These are phyloP conservation scores for Macadamia integrifolia DNA, from an alignment of 164 flowering plant genomes.

Conservation along the genomic window DNA sequence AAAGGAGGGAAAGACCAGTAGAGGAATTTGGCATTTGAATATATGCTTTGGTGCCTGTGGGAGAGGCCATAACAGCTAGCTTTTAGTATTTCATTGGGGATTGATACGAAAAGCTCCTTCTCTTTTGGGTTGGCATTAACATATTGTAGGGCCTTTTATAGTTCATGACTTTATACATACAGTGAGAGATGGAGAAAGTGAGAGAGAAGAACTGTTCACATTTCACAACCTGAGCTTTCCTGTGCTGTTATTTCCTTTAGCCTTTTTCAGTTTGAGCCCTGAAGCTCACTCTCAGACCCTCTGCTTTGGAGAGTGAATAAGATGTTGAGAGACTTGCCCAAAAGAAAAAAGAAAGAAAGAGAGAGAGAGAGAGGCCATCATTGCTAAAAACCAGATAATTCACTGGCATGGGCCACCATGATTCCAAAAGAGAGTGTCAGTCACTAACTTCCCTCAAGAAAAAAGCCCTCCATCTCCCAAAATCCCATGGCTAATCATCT, in stretches of 20 bases:
- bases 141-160: background rate
- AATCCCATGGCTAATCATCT: constrained; percentile 31
- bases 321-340: background rate
- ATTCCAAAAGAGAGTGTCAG: constrained; percentile 38
- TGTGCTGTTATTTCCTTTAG: background rate
- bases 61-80: background rate
- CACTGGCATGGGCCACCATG: constrained; percentile 59
- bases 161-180: background rate
- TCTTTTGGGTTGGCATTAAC: background rate
- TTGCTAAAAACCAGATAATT: constrained; percentile 46
- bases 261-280: background rate
- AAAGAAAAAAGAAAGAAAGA: constrained; percentile 6
- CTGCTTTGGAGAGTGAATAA: background rate
- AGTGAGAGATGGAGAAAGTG: background rate
- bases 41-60: background rate
- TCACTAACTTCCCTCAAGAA: constrained; percentile 25
- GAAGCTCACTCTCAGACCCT: background rate
- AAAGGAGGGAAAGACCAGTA: background rate
- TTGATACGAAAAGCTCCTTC: background rate
- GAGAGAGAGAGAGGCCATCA: constrained; percentile 30
- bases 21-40: background rate
- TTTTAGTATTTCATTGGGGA: background rate
- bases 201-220: background rate
- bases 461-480: constrained; percentile 27
- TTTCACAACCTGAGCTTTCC: background rate